A percentile compares a stretch with the other conserved stretches of the same genome.
Conservation (phyloP, 2,329 filamentous ascomycete species). For the Nothophoma quercina region DNA sequence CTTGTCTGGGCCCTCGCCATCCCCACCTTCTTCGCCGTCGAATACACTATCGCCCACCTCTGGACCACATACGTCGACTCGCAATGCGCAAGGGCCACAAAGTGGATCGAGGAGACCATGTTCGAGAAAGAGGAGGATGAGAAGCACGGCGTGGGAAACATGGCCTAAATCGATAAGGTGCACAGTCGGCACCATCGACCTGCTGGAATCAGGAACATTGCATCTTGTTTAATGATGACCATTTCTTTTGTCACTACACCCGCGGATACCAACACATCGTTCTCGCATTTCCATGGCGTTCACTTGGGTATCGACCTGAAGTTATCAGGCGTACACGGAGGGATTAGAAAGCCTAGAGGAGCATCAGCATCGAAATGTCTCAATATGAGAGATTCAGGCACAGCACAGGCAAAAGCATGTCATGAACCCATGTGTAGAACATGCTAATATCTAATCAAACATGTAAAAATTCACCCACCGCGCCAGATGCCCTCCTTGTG, state of each 20-base stretch:
- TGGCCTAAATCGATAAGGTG: slow-evolving; percentile 24
- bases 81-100: slow-evolving; percentile 58
- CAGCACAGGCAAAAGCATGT: not conserved
- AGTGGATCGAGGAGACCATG: slow-evolving; percentile 57
- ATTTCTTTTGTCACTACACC: slow-evolving; percentile 15
- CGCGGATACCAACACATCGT: slow-evolving; percentile 17
- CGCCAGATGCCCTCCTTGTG: not conserved
- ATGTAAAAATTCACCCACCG: not conserved
- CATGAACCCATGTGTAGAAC: slow-evolving; percentile 7
- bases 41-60: slow-evolving; percentile 58
- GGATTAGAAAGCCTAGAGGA: not conserved
- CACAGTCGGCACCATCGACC: not conserved
- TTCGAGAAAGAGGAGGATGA: slow-evolving; percentile 56
- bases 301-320: not conserved
- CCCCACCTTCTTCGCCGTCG: slow-evolving; percentile 55
- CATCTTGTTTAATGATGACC: slow-evolving; percentile 13
- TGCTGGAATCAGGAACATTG: slow-evolving; percentile 12
- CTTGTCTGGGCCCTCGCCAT: slow-evolving; percentile 54
- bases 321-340: slow-evolving; percentile 5
- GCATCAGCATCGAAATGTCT: not conserved
- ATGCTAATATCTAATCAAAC: slow-evolving; percentile 13
- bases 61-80: slow-evolving; percentile 63
- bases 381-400: not conserved
- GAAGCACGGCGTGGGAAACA: slow-evolving; percentile 37
- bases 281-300: slow-evolving; percentile 19